These are phyloP conservation scores for Xylaria curta DNA, from an alignment of 495 filamentous ascomycete genomes.

Conservation along the genomic window DNA sequence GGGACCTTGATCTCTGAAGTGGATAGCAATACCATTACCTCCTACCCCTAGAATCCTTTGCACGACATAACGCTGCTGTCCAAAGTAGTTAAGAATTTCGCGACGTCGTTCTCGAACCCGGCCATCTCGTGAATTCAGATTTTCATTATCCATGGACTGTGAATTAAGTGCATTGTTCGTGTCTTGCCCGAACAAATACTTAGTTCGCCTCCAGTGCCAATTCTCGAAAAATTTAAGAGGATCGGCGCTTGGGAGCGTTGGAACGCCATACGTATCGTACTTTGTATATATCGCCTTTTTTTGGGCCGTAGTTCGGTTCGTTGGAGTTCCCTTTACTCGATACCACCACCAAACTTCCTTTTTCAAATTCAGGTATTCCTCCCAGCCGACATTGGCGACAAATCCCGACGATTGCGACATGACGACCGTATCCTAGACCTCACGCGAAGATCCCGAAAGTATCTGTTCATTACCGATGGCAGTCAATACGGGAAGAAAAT, in stretches of 20 bases:
- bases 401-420: background rate
- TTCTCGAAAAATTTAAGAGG: background rate
- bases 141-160: background rate
- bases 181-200: background rate
- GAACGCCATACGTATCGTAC: background rate
- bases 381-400: background rate
- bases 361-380: background rate
- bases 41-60: conserved; percentile 10
- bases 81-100: background rate
- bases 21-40: conserved; percentile 15
- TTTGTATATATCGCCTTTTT: background rate
- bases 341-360: background rate
- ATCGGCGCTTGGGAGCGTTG: background rate
- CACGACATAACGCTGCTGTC: background rate
- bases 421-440: background rate
- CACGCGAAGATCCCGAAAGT: background rate
- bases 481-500: background rate
- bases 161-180: background rate
- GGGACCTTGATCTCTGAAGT: conserved; percentile 10
- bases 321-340: background rate
- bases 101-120: background rate
- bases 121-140: background rate
- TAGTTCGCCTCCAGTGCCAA: background rate
- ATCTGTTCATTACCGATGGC: background rate
- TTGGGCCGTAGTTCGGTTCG: background rate